These are phyloP conservation scores for Cyclospora cayetanensis DNA, from an alignment of 169 alveolate genomes.

Conservation along the genomic window DNA sequence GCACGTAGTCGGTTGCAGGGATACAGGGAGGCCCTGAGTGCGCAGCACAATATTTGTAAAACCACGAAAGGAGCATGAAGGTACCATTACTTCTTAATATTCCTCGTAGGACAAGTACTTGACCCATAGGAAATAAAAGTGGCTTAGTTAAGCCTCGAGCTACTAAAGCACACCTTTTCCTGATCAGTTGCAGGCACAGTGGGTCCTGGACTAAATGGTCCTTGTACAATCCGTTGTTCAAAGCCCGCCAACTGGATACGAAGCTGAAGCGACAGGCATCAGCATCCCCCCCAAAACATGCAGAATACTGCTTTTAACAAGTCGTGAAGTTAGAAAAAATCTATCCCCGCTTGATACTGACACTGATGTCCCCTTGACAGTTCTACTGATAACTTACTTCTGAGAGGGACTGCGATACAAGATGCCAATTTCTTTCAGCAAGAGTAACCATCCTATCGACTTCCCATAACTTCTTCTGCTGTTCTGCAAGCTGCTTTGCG, in stretches of 20 bases:
- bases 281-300: neutral
- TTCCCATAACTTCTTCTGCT: slow-evolving; percentile 12
- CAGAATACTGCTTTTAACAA: no score
- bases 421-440: slow-evolving; percentile 50
- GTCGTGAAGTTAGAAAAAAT: no score
- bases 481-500: slow-evolving; percentile 47
- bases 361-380: no score
- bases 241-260: slow-evolving; percentile 48
- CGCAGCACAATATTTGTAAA: no score
- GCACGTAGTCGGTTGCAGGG: neutral
- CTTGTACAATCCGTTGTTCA: slow-evolving; percentile 40
- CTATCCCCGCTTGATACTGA: no score
- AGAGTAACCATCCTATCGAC: slow-evolving; percentile 52
- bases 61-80: no score
- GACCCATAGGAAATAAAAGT: no score
- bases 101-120: no score
- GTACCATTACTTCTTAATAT: no score
- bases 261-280: neutral
- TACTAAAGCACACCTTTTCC: neutral
- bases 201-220: neutral
- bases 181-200: slow-evolving; percentile 35
- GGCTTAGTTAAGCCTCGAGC: no score
- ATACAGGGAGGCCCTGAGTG: slow-evolving; percentile 54
- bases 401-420: slow-evolving; percentile 31
- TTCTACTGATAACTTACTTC: slow-evolving; percentile 6